A percentile compares a stretch with the other conserved stretches of the same genome.
Evolutionary conservation across 805 yeast species (phyloP).

Genomic region (Barnettozyma sucrosica): DNA sequence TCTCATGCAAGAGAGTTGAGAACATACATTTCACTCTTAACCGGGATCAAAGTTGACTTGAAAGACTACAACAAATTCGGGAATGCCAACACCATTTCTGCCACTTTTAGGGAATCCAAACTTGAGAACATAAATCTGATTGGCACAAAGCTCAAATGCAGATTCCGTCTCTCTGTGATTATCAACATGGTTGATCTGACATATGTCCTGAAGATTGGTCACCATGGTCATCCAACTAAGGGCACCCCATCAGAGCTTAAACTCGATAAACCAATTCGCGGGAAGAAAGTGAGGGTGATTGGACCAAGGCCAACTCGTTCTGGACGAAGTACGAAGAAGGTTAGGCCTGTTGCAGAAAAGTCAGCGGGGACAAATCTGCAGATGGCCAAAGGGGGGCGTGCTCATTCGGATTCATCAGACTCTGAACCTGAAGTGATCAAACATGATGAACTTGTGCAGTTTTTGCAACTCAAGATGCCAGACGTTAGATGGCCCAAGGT

Average conservation of each 20-base stretch:
- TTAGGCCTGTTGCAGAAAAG: neutral
- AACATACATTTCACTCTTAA: neutral
- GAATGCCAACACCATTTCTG: neutral
- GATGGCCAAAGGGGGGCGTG: neutral
- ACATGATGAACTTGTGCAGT: neutral
- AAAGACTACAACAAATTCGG: neutral
- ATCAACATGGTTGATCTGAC: constrained; percentile 1
- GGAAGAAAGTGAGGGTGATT: neutral
- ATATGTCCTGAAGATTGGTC: neutral
- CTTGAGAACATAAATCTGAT: neutral
- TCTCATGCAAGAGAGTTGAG: neutral
- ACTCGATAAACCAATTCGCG: neutral
- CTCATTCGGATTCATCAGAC: neutral
- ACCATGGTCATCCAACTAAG: constrained; percentile 1
- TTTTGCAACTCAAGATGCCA: neutral
- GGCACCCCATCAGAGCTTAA: neutral
- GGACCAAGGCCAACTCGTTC: neutral
- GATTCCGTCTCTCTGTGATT: neutral
- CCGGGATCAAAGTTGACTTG: neutral
- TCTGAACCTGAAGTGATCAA: neutral
- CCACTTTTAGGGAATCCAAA: neutral
- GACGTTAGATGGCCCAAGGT: neutral
- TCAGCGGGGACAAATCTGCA: neutral
- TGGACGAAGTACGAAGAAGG: neutral
- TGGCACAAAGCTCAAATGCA: neutral